Evolutionary conservation across 2,329 filamentous ascomycete genomes (phyloP).

Genomic region (Diaporthe citrichinensis): DNA sequence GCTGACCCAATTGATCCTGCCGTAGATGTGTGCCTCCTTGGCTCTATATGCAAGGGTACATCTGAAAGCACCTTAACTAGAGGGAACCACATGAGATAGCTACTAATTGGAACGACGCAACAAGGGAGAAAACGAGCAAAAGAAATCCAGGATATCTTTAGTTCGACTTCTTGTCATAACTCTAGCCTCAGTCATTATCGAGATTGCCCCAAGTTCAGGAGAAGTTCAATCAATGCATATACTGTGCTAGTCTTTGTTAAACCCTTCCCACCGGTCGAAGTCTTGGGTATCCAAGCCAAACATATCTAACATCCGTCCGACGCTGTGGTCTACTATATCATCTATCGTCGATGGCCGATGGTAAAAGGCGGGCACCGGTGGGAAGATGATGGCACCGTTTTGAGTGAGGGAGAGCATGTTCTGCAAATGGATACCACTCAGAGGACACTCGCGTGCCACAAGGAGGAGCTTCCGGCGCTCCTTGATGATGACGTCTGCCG

Average conservation of each 20-base stretch:
- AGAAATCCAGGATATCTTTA: too few species aligned
- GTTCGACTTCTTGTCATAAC: too few species aligned
- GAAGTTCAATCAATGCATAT: background rate
- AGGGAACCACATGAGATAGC: too few species aligned
- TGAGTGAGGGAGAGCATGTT: background rate
- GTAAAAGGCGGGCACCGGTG: background rate
- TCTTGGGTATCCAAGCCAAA: background rate
- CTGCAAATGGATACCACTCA: background rate
- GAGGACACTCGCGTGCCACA: background rate
- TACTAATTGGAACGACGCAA: too few species aligned
- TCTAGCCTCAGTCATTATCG: background rate
- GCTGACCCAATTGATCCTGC: too few species aligned
- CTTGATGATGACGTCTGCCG: background rate
- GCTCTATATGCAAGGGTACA: too few species aligned
- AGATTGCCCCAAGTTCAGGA: background rate
- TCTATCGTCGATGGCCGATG: background rate
- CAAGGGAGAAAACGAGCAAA: too few species aligned
- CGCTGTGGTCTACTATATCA: background rate
- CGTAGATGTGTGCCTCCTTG: too few species aligned
- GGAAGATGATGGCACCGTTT: background rate
- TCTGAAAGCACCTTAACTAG: too few species aligned
- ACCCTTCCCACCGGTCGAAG: background rate
- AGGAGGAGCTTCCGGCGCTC: background rate
- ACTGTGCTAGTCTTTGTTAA: background rate
- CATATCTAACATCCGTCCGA: background rate